These are phyloP conservation scores for Linnemannia zychae DNA, from an alignment of 192 early-diverging fungal genomes.

Conservation along the genomic window DNA sequence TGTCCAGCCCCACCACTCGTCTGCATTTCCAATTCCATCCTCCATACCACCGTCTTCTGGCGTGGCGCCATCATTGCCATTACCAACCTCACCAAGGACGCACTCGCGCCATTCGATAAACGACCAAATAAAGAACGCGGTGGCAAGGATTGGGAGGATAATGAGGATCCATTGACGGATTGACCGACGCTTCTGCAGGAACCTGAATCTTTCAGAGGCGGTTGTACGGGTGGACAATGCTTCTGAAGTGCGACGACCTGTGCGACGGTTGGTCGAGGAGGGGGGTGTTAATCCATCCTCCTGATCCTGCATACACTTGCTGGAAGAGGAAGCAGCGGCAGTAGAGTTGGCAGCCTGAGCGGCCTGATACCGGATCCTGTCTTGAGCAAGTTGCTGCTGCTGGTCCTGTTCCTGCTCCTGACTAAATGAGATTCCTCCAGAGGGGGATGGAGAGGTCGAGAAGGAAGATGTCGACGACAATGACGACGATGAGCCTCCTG, in stretches of 20 bases:
- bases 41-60: not conserved
- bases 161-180: constrained; percentile 12
- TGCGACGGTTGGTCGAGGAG: not conserved
- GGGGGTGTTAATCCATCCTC: not conserved
- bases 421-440: not conserved
- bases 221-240: constrained; percentile 3
- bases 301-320: not conserved
- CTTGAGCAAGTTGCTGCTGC: not conserved
- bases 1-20: constrained; percentile 12
- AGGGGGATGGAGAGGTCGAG: not conserved
- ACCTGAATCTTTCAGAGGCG: not conserved
- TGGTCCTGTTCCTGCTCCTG: constrained; percentile 8
- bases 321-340: not conserved
- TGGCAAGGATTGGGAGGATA: not conserved
- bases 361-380: not conserved
- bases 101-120: constrained; percentile 22
- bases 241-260: not conserved
- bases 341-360: constrained; percentile 5
- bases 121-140: constrained; percentile 23
- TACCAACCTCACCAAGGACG: constrained; percentile 4
- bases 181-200: constrained; percentile 15
- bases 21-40: not conserved
- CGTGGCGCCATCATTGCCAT: not conserved
- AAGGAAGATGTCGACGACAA: not conserved
- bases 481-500: not conserved